Conservation (phyloP, 331 rosid genomes). For the Dryas integrifolia region DNA sequence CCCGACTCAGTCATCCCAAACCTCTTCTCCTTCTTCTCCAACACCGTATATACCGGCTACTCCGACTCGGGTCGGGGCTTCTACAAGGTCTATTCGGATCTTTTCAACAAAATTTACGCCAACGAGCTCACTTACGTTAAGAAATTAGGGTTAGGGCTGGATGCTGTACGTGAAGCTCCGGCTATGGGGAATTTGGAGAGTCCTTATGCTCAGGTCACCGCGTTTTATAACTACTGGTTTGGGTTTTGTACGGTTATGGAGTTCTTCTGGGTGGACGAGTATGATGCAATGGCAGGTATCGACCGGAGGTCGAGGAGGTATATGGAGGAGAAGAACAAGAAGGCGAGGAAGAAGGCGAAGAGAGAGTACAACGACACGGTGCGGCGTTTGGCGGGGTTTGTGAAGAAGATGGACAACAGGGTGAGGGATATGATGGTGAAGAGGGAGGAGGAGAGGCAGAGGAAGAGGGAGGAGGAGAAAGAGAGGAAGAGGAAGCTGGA, state of each 20-base stretch:
- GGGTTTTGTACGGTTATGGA: slow-evolving; percentile 90
- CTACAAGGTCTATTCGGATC: slow-evolving; percentile 65
- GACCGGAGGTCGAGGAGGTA: slow-evolving; percentile 68
- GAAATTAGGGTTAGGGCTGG: slow-evolving; percentile 59
- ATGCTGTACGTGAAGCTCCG: slow-evolving; percentile 62
- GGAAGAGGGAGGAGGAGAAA: slow-evolving; percentile 63
- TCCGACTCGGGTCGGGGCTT: slow-evolving; percentile 67
- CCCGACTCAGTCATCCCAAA: slow-evolving; percentile 58
- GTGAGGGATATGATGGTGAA: slow-evolving; percentile 85
- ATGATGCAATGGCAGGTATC: slow-evolving; percentile 64
- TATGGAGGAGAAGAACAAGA: slow-evolving; percentile 96
- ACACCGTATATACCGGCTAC: slow-evolving; percentile 68
- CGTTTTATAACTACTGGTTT: slow-evolving; percentile 78
- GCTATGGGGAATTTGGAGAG: slow-evolving; percentile 77
- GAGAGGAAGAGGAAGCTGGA: slow-evolving; percentile 70
- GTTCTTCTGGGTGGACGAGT: slow-evolving; percentile 79
- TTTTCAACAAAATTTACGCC: slow-evolving; percentile 61
- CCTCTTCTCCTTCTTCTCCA: slow-evolving; percentile 91
- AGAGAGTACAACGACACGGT: slow-evolving; percentile 88
- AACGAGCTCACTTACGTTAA: slow-evolving; percentile 63
- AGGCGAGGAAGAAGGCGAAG: slow-evolving; percentile 83
- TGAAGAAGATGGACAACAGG: slow-evolving; percentile 93
- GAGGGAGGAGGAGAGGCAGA: slow-evolving; percentile 68
- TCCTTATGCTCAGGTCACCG: slow-evolving; percentile 74
- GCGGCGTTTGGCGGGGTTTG: slow-evolving; percentile 84